Conservation (phyloP, 106 monocot species). For the Platanthera zijinensis region DNA sequence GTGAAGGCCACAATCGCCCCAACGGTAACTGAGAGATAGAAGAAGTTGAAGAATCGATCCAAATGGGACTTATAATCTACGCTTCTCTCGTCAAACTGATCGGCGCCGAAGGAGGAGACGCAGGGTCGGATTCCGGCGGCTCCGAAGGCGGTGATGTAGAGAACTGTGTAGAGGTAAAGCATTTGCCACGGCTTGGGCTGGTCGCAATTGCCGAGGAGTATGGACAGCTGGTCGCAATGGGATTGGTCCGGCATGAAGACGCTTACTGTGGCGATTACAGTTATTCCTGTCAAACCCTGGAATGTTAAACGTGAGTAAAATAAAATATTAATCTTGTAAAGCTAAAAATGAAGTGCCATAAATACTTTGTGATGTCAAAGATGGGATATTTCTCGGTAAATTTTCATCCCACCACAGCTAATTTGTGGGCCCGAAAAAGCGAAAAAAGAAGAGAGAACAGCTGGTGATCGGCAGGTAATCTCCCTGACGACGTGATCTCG, state of each 20-base stretch:
- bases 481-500: background rate
- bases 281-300: slow-evolving; percentile 72
- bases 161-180: slow-evolving; percentile 58
- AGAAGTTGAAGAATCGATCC: slow-evolving; percentile 84
- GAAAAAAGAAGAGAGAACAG: too few species aligned
- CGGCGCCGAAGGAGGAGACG: slow-evolving; percentile 91
- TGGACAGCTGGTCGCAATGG: slow-evolving; percentile 57
- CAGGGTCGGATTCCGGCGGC: slow-evolving; percentile 90
- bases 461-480: too few species aligned
- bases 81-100: slow-evolving; percentile 80
- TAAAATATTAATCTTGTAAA: background rate
- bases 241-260: slow-evolving; percentile 52
- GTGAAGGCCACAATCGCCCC: slow-evolving; percentile 85
- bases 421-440: too few species aligned
- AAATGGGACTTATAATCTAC: slow-evolving; percentile 52
- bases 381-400: too few species aligned
- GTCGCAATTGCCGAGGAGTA: slow-evolving; percentile 65
- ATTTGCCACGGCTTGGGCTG: slow-evolving; percentile 84
- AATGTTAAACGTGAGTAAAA: background rate
- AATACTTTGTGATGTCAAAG: background rate
- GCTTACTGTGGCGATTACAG: slow-evolving; percentile 48
- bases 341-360: background rate
- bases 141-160: slow-evolving; percentile 74
- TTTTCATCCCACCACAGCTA: too few species aligned
- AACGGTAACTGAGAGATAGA: slow-evolving; percentile 79